These are phyloP conservation scores for Xylaria acuta DNA, from an alignment of 495 filamentous ascomycete genomes.

Conservation along the genomic window DNA sequence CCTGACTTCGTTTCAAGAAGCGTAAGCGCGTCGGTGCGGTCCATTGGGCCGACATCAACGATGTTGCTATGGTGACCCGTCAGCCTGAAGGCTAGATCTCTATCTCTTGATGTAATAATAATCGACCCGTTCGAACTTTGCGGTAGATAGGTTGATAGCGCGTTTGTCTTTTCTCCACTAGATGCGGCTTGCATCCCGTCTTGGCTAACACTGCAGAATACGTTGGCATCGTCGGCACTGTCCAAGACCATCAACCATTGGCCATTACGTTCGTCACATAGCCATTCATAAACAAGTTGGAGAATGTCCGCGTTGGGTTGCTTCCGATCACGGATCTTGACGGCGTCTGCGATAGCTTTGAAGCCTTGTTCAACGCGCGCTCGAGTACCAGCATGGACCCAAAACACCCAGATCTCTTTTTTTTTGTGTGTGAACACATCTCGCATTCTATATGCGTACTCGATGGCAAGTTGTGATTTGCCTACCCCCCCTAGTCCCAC, in stretches of 20 bases:
- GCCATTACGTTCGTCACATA: constrained; percentile 45
- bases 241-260: constrained; percentile 53
- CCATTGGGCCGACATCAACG: constrained; percentile 36
- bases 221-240: constrained; percentile 50
- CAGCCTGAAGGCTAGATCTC: constrained; percentile 36
- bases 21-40: constrained; percentile 30
- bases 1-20: constrained; percentile 44
- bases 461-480: constrained; percentile 43
- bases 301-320: constrained; percentile 46
- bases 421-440: constrained; percentile 19
- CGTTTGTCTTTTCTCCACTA: constrained; percentile 2
- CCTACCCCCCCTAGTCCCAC: constrained; percentile 37
- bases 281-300: constrained; percentile 47
- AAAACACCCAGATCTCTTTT: constrained; percentile 44
- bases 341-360: constrained; percentile 43
- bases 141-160: constrained; percentile 47
- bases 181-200: not conserved
- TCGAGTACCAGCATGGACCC: constrained; percentile 48
- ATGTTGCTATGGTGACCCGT: constrained; percentile 26
- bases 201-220: constrained; percentile 30
- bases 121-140: constrained; percentile 47
- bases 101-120: constrained; percentile 45
- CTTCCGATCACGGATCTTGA: constrained; percentile 44
- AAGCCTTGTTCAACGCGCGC: constrained; percentile 48
- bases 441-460: constrained; percentile 43